These are phyloP conservation scores for Chlorencoelia australis DNA, from an alignment of 2,329 filamentous ascomycete genomes.

Conservation along the genomic window DNA sequence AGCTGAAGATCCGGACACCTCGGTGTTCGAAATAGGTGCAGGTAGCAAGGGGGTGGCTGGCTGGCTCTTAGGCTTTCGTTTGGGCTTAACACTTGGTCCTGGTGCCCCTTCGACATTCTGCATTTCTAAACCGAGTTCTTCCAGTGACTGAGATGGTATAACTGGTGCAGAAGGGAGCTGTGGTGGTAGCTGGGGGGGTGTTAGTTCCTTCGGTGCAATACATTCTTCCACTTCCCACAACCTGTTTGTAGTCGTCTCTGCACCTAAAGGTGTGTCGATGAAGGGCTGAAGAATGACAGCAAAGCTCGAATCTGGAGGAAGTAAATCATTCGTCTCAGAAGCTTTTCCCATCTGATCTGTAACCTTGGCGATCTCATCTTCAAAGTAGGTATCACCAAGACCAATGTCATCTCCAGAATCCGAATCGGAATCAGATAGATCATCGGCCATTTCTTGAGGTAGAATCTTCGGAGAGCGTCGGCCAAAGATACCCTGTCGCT, in stretches of 20 bases:
- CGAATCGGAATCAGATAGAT: conserved; percentile 19
- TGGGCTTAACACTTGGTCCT: no score
- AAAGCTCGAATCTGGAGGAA: conserved; percentile 6
- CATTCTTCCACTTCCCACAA: neutral
- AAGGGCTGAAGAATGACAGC: conserved; percentile 14
- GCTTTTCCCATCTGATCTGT: conserved; percentile 15
- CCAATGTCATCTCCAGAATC: conserved; percentile 26
- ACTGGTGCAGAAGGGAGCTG: neutral
- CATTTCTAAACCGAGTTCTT: no score
- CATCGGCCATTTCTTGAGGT: conserved; percentile 5
- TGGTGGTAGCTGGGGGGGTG: neutral
- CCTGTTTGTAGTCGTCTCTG: conserved; percentile 1
- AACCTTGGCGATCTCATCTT: conserved; percentile 22
- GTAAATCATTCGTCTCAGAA: conserved; percentile 14
- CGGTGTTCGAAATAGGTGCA: no score
- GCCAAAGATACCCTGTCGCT: conserved; percentile 13
- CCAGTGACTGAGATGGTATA: neutral
- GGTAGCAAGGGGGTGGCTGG: no score
- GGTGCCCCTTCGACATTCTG: no score
- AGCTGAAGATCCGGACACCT: no score
- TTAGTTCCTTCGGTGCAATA: neutral
- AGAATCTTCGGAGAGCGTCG: conserved; percentile 12
- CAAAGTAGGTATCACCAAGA: conserved; percentile 23
- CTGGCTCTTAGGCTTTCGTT: no score
- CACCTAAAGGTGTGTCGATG: conserved; percentile 6